phyloP scores from a whole-genome alignment of 2,329 filamentous ascomycete species.

The Ceratocystis eucalypticola region DNA sequence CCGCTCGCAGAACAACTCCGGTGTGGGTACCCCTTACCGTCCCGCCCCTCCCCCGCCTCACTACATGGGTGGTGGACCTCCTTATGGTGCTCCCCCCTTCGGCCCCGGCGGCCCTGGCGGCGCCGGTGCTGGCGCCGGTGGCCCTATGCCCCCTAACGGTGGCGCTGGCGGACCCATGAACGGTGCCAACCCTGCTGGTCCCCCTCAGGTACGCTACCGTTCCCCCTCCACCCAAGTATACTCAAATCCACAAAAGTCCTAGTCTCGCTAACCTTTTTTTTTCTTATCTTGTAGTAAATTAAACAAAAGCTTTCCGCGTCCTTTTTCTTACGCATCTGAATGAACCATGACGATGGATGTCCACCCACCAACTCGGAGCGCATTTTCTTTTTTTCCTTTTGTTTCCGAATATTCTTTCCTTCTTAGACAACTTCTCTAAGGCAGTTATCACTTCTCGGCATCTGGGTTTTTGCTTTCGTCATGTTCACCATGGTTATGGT shows the following conservation, averaged over 20 bases:
- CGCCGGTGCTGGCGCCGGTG: constrained; percentile 26
- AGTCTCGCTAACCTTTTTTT: constrained; percentile 11
- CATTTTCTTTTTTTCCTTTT: constrained; percentile 8
- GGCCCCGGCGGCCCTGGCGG: constrained; percentile 34
- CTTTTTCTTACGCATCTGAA: constrained; percentile 19
- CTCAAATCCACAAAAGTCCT: background rate
- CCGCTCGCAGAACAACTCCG: constrained; percentile 97
- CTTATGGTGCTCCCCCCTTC: constrained; percentile 36
- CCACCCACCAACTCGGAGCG: constrained; percentile 11
- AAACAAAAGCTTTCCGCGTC: constrained; percentile 16
- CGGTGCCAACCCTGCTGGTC: constrained; percentile 28
- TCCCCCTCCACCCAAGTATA: constrained; percentile 1
- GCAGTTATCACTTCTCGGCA: constrained; percentile 11
- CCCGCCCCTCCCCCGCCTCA: constrained; percentile 61
- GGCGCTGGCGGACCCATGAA: constrained; percentile 28
- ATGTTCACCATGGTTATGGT: constrained; percentile 19
- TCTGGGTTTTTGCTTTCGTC: constrained; percentile 18
- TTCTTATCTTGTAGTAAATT: constrained; percentile 13
- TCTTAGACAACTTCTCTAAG: constrained; percentile 9
- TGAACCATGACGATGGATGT: constrained; percentile 19
- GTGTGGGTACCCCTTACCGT: constrained; percentile 91
- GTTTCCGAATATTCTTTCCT: constrained; percentile 10
- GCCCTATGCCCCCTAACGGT: constrained; percentile 28
- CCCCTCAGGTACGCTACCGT: constrained; percentile 28
- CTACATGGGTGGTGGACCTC: constrained; percentile 37